Evolutionary conservation across 768 basidiomycete species (phyloP).

Genomic region (Collybia sordida): DNA sequence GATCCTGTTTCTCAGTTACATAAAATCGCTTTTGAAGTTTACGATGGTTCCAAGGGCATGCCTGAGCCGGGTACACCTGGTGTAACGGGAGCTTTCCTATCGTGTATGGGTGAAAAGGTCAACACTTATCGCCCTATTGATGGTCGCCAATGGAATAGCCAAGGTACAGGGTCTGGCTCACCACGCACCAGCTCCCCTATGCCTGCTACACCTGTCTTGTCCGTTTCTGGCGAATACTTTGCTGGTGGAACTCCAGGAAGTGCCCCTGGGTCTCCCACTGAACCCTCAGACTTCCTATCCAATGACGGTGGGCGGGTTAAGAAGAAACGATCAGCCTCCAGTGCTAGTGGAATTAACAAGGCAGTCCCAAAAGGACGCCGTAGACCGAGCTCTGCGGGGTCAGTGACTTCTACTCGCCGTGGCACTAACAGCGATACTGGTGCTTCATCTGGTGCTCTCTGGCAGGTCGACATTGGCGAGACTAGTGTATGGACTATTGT

Average conservation of each 20-base stretch:
- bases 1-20: constrained; percentile 95
- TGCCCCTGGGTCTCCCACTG: constrained; percentile 68
- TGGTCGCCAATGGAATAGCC: constrained; percentile 73
- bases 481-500: constrained; percentile 95
- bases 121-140: constrained; percentile 87
- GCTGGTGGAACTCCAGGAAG: constrained; percentile 53
- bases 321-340: constrained; percentile 80
- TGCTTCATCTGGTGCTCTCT: constrained; percentile 76
- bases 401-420: constrained; percentile 64
- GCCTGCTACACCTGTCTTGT: constrained; percentile 59
- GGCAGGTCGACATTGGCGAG: constrained; percentile 91
- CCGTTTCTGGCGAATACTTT: constrained; percentile 66
- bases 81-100: constrained; percentile 77
- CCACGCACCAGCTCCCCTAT: constrained; percentile 73
- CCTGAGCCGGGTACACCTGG: constrained; percentile 81
- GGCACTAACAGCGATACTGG: constrained; percentile 66
- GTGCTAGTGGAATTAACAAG: constrained; percentile 59
- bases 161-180: constrained; percentile 44
- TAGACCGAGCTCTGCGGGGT: constrained; percentile 76
- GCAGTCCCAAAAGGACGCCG: constrained; percentile 58
- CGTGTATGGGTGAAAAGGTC: constrained; percentile 92
- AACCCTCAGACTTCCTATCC: constrained; percentile 63
- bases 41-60: constrained; percentile 64
- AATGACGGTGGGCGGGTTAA: constrained; percentile 86
- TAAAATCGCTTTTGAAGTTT: constrained; percentile 94